These are phyloP conservation scores for Phaseolus coccineus DNA, from an alignment of 331 rosid species.

Conservation along the genomic window DNA sequence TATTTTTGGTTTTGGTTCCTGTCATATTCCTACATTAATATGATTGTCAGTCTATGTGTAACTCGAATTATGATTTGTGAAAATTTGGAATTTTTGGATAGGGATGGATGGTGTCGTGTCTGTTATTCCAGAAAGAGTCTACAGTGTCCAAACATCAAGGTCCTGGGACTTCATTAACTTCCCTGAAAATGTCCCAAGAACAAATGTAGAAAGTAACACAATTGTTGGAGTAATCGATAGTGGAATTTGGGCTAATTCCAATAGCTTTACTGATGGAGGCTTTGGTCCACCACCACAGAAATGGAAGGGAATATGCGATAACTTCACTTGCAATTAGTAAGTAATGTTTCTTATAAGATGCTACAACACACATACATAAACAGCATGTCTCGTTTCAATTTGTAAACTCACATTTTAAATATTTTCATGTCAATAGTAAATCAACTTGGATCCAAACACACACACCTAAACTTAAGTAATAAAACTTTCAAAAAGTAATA, in stretches of 20 bases:
- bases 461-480: too few species aligned
- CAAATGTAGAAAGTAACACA: neutral
- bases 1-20: too few species aligned
- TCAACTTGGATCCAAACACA: too few species aligned
- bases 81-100: neutral
- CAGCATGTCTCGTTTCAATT: too few species aligned
- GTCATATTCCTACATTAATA: neutral
- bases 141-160: neutral
- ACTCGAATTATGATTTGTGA: neutral
- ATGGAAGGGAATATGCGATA: neutral
- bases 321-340: neutral
- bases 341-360: too few species aligned
- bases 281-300: neutral
- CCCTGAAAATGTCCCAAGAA: neutral
- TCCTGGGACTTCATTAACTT: neutral
- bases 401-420: too few species aligned
- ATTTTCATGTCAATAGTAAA: too few species aligned
- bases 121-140: neutral
- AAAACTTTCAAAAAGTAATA: too few species aligned
- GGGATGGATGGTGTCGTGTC: neutral
- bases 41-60: neutral
- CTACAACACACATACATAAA: too few species aligned
- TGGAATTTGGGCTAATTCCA: neutral
- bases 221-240: neutral
- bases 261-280: neutral